phyloP scores from a whole-genome alignment of 163 green algal genomes.

The Coccomyxa subellipsoidea region DNA sequence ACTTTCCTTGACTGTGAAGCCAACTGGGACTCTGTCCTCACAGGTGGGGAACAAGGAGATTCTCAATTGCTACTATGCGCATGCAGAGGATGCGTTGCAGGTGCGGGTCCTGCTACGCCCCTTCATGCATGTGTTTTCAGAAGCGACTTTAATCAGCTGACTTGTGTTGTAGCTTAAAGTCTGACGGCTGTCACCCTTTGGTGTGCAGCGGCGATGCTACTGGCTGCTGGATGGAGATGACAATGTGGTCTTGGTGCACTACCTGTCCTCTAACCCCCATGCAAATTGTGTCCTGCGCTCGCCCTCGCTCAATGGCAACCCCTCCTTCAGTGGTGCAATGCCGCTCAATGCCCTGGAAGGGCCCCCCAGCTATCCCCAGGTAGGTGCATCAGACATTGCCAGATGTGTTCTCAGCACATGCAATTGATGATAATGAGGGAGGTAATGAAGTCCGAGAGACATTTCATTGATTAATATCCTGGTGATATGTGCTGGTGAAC shows the following conservation, averaged over 20 bases:
- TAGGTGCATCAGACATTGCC: too few species aligned
- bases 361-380: neutral
- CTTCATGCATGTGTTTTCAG: too few species aligned
- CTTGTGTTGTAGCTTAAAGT: too few species aligned
- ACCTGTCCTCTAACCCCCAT: constrained; percentile 29
- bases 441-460: too few species aligned
- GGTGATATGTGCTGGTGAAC: neutral
- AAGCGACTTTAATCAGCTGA: too few species aligned
- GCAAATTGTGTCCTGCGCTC: neutral
- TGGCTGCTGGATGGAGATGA: constrained; percentile 61
- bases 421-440: too few species aligned
- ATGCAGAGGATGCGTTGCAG: constrained; percentile 47
- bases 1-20: too few species aligned
- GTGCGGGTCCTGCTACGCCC: constrained; percentile 1
- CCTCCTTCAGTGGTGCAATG: neutral
- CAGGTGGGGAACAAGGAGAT: constrained; percentile 49
- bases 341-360: neutral
- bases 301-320: neutral
- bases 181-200: too few species aligned
- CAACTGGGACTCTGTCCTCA: too few species aligned
- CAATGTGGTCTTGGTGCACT: constrained; percentile 61
- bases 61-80: constrained; percentile 76
- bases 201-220: constrained; percentile 66
- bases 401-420: too few species aligned
- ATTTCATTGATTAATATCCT: neutral